These are phyloP conservation scores for Exophiala bonariae DNA, from an alignment of 2,329 filamentous ascomycete species.

Conservation along the genomic window DNA sequence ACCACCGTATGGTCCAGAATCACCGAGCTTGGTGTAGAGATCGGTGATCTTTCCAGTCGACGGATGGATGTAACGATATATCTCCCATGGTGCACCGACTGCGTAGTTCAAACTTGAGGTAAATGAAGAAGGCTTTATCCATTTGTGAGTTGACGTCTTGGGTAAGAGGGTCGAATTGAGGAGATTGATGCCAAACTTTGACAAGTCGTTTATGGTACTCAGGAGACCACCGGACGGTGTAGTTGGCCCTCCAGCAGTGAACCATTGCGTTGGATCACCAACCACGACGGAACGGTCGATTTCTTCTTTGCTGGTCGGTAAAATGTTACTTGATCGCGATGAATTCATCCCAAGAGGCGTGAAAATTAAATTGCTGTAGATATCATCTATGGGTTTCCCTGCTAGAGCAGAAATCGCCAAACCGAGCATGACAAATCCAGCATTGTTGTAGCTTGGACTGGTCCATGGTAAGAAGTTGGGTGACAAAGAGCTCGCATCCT, in stretches of 20 bases:
- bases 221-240: constrained; percentile 26
- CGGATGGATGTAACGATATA: constrained; percentile 36
- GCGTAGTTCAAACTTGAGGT: constrained; percentile 42
- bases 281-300: constrained; percentile 25
- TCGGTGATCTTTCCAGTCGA: constrained; percentile 30
- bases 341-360: constrained; percentile 44
- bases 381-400: constrained; percentile 40
- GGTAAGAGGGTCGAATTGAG: constrained; percentile 39
- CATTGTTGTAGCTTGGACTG: constrained; percentile 52
- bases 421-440: constrained; percentile 47
- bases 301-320: constrained; percentile 31
- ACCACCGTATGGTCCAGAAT: constrained; percentile 41
- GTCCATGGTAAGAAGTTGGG: constrained; percentile 47
- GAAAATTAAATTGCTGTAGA: constrained; percentile 44
- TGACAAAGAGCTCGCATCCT: constrained; percentile 6
- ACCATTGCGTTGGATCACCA: constrained; percentile 1
- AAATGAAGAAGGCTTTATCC: constrained; percentile 43
- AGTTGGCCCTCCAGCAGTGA: constrained; percentile 14
- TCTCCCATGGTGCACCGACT: constrained; percentile 45
- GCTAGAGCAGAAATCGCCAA: constrained; percentile 48
- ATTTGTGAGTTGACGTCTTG: constrained; percentile 35
- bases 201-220: constrained; percentile 39
- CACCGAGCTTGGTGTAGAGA: constrained; percentile 45
- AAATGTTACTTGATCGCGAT: constrained; percentile 33
- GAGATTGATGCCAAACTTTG: constrained; percentile 34